Conservation (phyloP, 257 asterid genomes). For the Haberlea rhodopensis region DNA sequence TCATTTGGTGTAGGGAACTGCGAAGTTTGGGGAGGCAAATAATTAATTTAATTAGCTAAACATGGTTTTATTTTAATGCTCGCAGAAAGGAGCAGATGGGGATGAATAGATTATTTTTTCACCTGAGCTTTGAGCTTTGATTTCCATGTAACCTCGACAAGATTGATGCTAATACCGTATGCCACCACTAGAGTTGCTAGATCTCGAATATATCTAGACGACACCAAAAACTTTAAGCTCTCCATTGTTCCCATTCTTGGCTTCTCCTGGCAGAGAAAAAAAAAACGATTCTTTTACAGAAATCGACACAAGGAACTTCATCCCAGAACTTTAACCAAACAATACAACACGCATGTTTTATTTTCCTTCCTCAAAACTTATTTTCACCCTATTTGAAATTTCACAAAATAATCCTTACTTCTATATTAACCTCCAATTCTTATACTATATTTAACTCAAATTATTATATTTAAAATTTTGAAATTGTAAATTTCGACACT, state of each 20-base stretch:
- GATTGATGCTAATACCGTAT: conserved; percentile 93
- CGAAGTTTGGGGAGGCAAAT: conserved; percentile 1
- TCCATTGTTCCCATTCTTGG: conserved; percentile 95
- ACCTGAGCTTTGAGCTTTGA: conserved; percentile 99
- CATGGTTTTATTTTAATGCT: neutral
- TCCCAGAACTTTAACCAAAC: too few species aligned
- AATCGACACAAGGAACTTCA: too few species aligned
- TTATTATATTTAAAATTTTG: too few species aligned
- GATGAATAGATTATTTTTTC: conserved; percentile 17
- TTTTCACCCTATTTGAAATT: too few species aligned
- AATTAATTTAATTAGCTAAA: neutral
- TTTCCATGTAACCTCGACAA: conserved; percentile 98
- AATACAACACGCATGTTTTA: too few species aligned
- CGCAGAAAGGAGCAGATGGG: neutral
- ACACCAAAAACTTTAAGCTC: conserved; percentile 87
- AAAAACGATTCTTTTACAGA: neutral
- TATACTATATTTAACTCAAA: too few species aligned
- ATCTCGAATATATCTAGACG: conserved; percentile 82
- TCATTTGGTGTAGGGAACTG: conserved; percentile 98
- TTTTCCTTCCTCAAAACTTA: too few species aligned
- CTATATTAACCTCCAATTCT: too few species aligned
- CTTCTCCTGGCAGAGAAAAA: conserved; percentile 58
- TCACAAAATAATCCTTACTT: too few species aligned
- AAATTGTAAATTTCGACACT: too few species aligned
- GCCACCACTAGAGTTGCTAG: conserved; percentile 98